Evolutionary conservation across 441 rosid species (phyloP), one percentile per base, ranked within the genome.

Genomic region (Daphne laureola): DNA sequence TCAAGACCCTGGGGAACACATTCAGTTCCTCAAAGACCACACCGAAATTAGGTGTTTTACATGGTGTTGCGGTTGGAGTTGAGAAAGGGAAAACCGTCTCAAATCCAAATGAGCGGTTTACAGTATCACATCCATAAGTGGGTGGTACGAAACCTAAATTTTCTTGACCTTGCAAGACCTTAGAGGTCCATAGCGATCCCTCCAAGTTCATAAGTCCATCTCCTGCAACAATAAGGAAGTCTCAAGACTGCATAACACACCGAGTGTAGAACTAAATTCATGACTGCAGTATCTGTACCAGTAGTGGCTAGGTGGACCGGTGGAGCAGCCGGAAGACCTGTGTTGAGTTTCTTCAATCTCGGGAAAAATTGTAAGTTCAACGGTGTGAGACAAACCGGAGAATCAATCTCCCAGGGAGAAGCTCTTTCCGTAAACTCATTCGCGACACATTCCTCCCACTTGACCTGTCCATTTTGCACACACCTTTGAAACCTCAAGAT

Each of bases 161-260:
- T 91, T 91, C 98, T 91, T 91, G 98, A 91, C 98, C 98, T 87
- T 87, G 98, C 98, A 91, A 91, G 98, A 91, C 96, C 98, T 88
- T 86, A 73, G 96, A 91, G 93, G 98, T 80, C 78, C 89, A 73
- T 53, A 83, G 51, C 16, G 93, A 86, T 67, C 78, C 96, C 90
- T 83, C 93, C 70, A 86, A 87, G 95, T 82, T 90, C 81, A 79
- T 67, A 72, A 80, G 69, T 55, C 83, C 62, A 64, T 78, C 79
- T 73, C 83, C 70, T 62, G 76, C 84, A 68, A 79, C 78, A 57
- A 50, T 58, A 74, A 42, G 46, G 49, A 36, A 49, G 42, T 23
- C 17, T 42, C 35, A 41, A 27, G 54, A 21, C 14, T 25, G 12
- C 14, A 55, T 0, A 40, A 18, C 55, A 18, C 5, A 8, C n/a